phyloP scores from a whole-genome alignment of 495 filamentous ascomycete genomes.

The Xylaria intraflava region DNA sequence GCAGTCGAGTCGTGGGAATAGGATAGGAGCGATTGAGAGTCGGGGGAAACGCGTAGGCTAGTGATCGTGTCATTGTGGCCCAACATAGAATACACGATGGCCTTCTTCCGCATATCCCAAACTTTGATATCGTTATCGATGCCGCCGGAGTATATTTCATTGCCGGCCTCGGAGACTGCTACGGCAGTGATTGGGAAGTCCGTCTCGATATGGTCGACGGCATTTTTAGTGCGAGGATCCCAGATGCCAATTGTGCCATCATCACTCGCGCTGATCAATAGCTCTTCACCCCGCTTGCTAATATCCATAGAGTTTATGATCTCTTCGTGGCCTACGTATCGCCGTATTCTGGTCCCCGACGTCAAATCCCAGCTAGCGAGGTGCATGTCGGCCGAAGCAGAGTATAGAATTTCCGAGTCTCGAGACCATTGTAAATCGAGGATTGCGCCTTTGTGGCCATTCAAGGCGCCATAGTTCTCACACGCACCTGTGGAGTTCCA shows the following conservation, averaged over 20 bases:
- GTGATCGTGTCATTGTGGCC: constrained; percentile 92
- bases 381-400: constrained; percentile 86
- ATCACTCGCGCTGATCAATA: constrained; percentile 82
- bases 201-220: constrained; percentile 79
- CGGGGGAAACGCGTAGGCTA: constrained; percentile 81
- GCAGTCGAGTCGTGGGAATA: constrained; percentile 92
- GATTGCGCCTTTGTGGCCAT: constrained; percentile 81
- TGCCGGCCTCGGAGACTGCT: constrained; percentile 83
- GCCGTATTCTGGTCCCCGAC: constrained; percentile 76
- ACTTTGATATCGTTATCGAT: constrained; percentile 98
- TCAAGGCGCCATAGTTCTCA: constrained; percentile 84
- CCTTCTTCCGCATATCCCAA: constrained; percentile 92
- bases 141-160: constrained; percentile 89
- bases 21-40: constrained; percentile 82
- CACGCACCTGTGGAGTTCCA: constrained; percentile 90
- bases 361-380: constrained; percentile 93
- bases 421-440: constrained; percentile 95
- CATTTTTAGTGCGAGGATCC: constrained; percentile 90
- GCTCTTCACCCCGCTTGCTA: constrained; percentile 78
- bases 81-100: constrained; percentile 74
- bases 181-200: constrained; percentile 91
- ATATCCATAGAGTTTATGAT: constrained; percentile 86
- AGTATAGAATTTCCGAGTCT: constrained; percentile 84
- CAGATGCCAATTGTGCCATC: constrained; percentile 93
- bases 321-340: constrained; percentile 90